phyloP scores from a whole-genome alignment of 306 rosid species.

The Vigna angularis region DNA sequence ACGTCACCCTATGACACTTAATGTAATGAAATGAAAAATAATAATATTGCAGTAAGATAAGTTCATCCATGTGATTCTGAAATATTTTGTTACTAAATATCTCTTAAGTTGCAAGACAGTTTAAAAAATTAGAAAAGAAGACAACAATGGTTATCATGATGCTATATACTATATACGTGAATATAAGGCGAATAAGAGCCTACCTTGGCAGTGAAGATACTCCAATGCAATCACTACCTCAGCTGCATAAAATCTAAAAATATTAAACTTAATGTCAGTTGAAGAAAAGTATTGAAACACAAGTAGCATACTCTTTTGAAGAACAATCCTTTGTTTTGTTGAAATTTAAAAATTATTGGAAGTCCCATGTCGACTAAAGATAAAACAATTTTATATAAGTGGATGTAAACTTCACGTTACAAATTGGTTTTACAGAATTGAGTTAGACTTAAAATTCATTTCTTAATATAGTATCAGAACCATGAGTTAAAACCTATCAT shows the following conservation, averaged over 20 bases:
- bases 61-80: not conserved
- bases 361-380: no score
- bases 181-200: constrained; percentile 16
- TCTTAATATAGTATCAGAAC: no score
- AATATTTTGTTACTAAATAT: constrained; percentile 14
- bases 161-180: not conserved
- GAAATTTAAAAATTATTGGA: no score
- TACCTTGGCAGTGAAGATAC: constrained; percentile 98
- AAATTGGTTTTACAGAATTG: no score
- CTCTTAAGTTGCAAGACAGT: constrained; percentile 5
- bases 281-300: constrained; percentile 26
- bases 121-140: constrained; percentile 28
- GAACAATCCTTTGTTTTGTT: not conserved
- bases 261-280: constrained; percentile 38
- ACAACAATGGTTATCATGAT: not conserved
- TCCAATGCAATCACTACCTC: constrained; percentile 93
- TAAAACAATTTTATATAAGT: no score
- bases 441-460: no score
- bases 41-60: not conserved
- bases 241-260: constrained; percentile 81
- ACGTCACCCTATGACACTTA: not conserved
- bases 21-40: constrained; percentile 4
- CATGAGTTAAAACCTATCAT: no score
- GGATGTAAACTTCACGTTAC: no score
- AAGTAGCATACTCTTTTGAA: constrained; percentile 13